These are phyloP conservation scores for Citrullus amarus DNA, from an alignment of 306 rosid species.

Conservation along the genomic window DNA sequence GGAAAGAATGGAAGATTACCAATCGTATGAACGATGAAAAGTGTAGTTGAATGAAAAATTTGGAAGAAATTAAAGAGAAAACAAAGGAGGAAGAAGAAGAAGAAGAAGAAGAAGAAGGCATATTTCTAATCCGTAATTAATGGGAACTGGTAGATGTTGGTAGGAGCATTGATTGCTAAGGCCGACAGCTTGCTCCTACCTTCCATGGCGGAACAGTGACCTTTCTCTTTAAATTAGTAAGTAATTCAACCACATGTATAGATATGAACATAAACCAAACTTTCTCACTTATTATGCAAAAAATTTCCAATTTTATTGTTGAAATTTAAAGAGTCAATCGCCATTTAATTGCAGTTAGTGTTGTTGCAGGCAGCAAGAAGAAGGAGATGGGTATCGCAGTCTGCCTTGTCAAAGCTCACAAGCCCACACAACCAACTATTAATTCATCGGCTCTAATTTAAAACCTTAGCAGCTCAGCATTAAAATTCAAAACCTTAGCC, in stretches of 20 bases:
- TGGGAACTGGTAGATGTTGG: slow-evolving; percentile 46
- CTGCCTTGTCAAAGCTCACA: not conserved
- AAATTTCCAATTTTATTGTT: not conserved
- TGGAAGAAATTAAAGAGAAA: not conserved
- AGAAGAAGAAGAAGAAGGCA: not conserved
- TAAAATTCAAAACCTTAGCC: not conserved
- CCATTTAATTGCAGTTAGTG: not conserved
- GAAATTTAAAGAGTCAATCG: not conserved
- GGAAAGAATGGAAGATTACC: slow-evolving; percentile 3
- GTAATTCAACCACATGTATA: not conserved
- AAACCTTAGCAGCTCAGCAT: not conserved
- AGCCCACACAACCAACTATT: not conserved
- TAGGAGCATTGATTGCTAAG: slow-evolving; percentile 25
- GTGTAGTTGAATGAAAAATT: not conserved
- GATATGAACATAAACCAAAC: not conserved
- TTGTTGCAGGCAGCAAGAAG: not conserved
- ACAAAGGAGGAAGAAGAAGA: not conserved
- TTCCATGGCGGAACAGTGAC: slow-evolving; percentile 2
- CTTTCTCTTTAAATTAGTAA: not conserved
- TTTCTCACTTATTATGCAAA: not conserved
- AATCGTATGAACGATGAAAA: not conserved
- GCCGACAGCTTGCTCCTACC: slow-evolving; percentile 6
- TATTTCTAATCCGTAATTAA: slow-evolving; percentile 19
- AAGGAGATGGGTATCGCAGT: not conserved
- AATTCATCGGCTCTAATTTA: not conserved